Evolutionary conservation across 441 rosid genomes (phyloP).

Genomic region (Dalechampia spathulata): DNA sequence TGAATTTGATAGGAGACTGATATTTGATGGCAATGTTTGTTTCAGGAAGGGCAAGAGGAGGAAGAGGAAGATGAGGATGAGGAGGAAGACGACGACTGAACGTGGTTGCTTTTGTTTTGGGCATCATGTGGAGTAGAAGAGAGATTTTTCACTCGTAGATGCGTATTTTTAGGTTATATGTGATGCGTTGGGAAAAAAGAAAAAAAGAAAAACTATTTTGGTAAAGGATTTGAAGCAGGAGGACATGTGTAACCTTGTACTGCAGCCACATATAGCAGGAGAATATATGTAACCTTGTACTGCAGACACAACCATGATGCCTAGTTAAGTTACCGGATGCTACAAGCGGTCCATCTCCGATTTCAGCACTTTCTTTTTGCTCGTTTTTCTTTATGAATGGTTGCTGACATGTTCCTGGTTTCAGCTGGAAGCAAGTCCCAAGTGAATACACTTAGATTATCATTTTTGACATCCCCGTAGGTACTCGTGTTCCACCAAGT

Average conservation of each 20-base stretch:
- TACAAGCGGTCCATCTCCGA: no score
- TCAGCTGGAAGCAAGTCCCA: no score
- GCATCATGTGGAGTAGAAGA: slow-evolving; percentile 4
- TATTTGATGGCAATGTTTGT: background rate
- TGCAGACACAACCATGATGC: background rate
- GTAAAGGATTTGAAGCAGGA: background rate
- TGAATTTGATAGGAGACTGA: no score
- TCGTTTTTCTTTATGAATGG: no score
- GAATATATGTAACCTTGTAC: background rate
- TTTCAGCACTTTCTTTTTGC: no score
- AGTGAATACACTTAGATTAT: no score
- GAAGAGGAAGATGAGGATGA: slow-evolving; percentile 32
- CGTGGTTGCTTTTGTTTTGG: slow-evolving; percentile 8
- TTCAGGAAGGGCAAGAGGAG: slow-evolving; percentile 21
- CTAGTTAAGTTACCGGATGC: no score
- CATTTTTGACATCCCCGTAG: no score
- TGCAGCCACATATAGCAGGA: slow-evolving; percentile 5
- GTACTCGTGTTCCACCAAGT: no score
- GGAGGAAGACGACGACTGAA: slow-evolving; percentile 26
- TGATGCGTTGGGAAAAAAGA: background rate
- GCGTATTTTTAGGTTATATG: background rate
- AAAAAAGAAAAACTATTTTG: background rate
- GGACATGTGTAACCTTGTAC: background rate
- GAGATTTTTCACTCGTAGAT: slow-evolving; percentile 8
- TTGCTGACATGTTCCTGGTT: no score